phyloP scores from a whole-genome alignment of 805 yeast genomes.

The Wickerhamiella allomyrinae region DNA sequence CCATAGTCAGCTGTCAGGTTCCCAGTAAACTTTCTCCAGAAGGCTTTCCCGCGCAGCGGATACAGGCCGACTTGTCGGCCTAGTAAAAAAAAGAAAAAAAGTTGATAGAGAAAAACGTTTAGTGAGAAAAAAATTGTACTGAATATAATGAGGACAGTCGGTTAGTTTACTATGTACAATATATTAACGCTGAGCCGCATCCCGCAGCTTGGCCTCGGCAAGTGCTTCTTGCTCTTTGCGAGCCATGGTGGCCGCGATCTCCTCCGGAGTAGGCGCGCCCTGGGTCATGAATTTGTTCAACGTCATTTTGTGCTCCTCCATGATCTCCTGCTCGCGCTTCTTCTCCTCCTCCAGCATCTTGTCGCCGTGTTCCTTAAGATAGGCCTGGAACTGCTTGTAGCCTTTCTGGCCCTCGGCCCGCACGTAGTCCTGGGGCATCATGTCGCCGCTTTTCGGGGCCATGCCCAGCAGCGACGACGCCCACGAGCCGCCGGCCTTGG shows the following conservation, averaged over 20 bases:
- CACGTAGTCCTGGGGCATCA: slow-evolving; percentile 75
- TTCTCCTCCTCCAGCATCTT: slow-evolving; percentile 36
- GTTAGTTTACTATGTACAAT: slow-evolving; percentile 11
- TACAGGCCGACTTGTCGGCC: too few relatives aligned
- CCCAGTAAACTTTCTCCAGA: too few relatives aligned
- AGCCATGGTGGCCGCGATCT: slow-evolving; percentile 19
- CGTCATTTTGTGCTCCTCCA: slow-evolving; percentile 72
- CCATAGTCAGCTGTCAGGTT: too few relatives aligned
- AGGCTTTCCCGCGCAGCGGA: too few relatives aligned
- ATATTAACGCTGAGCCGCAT: background rate
- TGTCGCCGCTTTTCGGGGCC: slow-evolving; percentile 32
- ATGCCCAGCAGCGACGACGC: slow-evolving; percentile 53
- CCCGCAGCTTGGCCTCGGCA: background rate
- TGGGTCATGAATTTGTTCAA: slow-evolving; percentile 75
- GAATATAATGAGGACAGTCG: too few relatives aligned
- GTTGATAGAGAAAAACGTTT: too few relatives aligned
- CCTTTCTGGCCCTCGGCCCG: slow-evolving; percentile 88
- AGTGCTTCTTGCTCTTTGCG: slow-evolving; percentile 2
- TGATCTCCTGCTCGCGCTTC: slow-evolving; percentile 46
- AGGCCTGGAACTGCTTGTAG: slow-evolving; percentile 66
- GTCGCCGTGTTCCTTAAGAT: slow-evolving; percentile 67
- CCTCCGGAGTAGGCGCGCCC: slow-evolving; percentile 30
- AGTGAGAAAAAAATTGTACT: too few relatives aligned
- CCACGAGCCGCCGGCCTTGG: slow-evolving; percentile 29
- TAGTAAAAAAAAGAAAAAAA: too few relatives aligned